Base-by-base conservation (phyloP, 1,284 basidiomycete species). In the Leccinum fallax region DNA sequence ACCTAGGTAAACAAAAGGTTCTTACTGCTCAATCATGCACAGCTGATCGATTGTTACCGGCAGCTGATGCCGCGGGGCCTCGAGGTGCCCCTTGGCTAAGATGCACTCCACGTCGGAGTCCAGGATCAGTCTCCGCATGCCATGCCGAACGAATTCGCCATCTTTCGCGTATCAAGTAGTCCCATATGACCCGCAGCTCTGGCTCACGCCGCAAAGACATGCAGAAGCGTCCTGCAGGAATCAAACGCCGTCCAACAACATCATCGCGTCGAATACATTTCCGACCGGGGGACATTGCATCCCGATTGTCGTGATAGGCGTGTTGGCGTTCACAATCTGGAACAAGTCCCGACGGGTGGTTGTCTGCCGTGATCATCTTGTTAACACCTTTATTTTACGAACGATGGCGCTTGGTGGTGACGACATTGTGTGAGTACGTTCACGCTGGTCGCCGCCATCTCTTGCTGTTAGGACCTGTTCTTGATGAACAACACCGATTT, bases 311-410 rank as follows among this genome's bases (percentile, higher is more conserved):
- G 16, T 15, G 34, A 21, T 26, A 16, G n/a, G 16, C 15, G 26
- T 53, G 10, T 46, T 10, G 19, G 43, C n/a, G 40, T 43, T 19
- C 24, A 24, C 24, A 26, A 19, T 46, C 49, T 40, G 26, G 57
- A 38, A 46, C 26, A 46, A 13, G 24, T 2, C 21, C 26, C 30
- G 32, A 52, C 6, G 0, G 21, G 11, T 4, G 13, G 9, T 9
- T 46, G 21, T 24, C 7, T 19, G 1, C 19, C 8, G n/a, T 5
- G 30, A 54, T 66, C 51, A 34, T 19, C 19, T 21, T 40, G 0
- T 24, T 43, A 43, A 38, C 58, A 34, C 19, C 61, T 40, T 60
- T 64, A 53, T 61, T 34, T 26, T 43, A 19, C 28, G 16, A 34
- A 43, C 16, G 63, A 49, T 46, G 34, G 34, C 9, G 21, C 16